phyloP scores from a whole-genome alignment of 352 stramenopile species.

The Globisporangium viniferum region DNA sequence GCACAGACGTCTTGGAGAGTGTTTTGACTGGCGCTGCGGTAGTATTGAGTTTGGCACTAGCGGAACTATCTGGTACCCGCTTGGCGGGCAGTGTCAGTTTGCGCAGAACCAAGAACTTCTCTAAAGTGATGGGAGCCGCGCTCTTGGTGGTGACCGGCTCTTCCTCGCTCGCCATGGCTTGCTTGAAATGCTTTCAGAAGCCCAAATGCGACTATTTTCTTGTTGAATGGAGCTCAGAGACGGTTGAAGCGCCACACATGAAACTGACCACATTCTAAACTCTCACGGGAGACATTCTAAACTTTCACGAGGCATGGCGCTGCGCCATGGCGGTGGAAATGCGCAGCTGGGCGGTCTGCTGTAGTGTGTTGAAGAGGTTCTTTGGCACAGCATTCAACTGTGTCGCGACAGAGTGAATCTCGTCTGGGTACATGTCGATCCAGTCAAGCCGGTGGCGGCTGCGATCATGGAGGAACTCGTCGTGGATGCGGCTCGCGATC shows the following conservation, averaged over 20 bases:
- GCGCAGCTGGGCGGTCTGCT: conserved; percentile 47
- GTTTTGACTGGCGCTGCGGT: neutral
- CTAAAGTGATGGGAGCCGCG: neutral
- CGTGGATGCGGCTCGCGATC: conserved; percentile 40
- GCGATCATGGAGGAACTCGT: conserved; percentile 36
- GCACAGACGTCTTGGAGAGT: neutral
- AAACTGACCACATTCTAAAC: neutral
- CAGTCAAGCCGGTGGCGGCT: conserved; percentile 26
- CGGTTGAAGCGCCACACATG: neutral
- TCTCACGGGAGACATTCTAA: neutral
- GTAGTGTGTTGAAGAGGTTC: conserved; percentile 50
- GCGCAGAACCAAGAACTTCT: conserved; percentile 10
- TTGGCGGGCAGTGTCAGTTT: conserved; percentile 9
- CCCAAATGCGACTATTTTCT: neutral
- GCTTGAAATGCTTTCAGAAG: neutral
- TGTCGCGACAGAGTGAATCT: conserved; percentile 30
- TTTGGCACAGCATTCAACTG: conserved; percentile 27
- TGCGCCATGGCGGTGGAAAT: conserved; percentile 36
- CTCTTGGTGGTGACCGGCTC: neutral
- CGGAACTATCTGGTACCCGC: neutral
- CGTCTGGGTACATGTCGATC: conserved; percentile 50
- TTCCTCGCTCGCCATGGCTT: conserved; percentile 1
- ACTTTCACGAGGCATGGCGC: neutral
- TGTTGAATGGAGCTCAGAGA: neutral
- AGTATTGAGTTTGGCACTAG: neutral